A percentile compares a stretch with the other conserved stretches of the same genome.
Evolutionary conservation across 441 rosid species (phyloP).

Genomic region (Euphorbia corollata): DNA sequence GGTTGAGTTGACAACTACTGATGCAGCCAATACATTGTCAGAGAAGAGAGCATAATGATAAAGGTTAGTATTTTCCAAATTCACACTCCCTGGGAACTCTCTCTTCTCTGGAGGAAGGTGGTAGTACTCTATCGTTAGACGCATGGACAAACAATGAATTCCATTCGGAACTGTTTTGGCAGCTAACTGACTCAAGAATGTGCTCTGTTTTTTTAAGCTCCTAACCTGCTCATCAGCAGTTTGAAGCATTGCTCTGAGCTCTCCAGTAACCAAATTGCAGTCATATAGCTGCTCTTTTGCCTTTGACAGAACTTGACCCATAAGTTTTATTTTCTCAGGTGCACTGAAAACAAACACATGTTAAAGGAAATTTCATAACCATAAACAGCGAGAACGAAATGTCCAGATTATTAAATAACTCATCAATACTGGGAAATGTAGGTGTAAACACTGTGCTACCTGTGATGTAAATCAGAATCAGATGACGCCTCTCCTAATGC

Average conservation of each 20-base stretch:
- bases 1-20: constrained; percentile 95
- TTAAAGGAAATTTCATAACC: constrained; percentile 17
- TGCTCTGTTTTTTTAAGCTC: constrained; percentile 96
- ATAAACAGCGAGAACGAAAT: constrained; percentile 11
- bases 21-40: constrained; percentile 96
- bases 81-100: constrained; percentile 71
- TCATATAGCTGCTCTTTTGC: constrained; percentile 79
- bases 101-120: constrained; percentile 87
- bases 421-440: constrained; percentile 11
- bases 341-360: constrained; percentile 40
- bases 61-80: constrained; percentile 70
- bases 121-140: constrained; percentile 81
- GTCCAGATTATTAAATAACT: constrained; percentile 10
- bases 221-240: constrained; percentile 94
- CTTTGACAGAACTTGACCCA: constrained; percentile 82
- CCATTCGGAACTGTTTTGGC: constrained; percentile 93
- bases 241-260: constrained; percentile 97
- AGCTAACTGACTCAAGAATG: constrained; percentile 95
- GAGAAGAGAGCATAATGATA: constrained; percentile 93
- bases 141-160: constrained; percentile 91
- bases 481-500: constrained; percentile 58
- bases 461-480: constrained; percentile 73
- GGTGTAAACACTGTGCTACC: constrained; percentile 32
- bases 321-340: constrained; percentile 65
- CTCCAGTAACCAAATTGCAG: constrained; percentile 85